Conservation (phyloP, 2,329 filamentous ascomycete species). For the Microcera coccophila region DNA sequence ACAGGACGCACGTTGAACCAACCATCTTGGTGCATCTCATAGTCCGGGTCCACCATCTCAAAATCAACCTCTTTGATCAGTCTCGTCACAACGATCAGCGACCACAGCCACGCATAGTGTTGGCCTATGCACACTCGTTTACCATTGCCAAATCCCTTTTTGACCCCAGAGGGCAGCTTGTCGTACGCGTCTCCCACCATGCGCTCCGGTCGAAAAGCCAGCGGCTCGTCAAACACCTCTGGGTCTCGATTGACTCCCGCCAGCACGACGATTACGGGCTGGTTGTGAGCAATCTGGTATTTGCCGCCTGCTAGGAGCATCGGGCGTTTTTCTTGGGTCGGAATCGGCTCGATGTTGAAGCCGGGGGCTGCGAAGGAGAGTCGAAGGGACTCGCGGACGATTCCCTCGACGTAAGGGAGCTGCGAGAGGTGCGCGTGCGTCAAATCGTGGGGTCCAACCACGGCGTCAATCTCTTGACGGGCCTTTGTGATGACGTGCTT, state of each 20-base stretch:
- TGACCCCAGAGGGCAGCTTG: slow-evolving; percentile 40
- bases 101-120: slow-evolving; percentile 48
- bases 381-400: slow-evolving; percentile 53
- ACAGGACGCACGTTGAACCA: slow-evolving; percentile 52
- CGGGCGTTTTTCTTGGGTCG: slow-evolving; percentile 39
- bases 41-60: slow-evolving; percentile 38
- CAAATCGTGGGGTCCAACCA: slow-evolving; percentile 45
- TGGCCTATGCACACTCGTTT: slow-evolving; percentile 51
- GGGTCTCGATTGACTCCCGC: slow-evolving; percentile 49
- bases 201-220: slow-evolving; percentile 45
- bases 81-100: slow-evolving; percentile 39
- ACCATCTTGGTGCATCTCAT: slow-evolving; percentile 44
- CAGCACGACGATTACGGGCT: slow-evolving; percentile 47
- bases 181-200: slow-evolving; percentile 47
- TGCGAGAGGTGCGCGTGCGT: slow-evolving; percentile 46
- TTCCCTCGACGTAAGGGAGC: slow-evolving; percentile 51
- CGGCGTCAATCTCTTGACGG: slow-evolving; percentile 50
- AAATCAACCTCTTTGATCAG: slow-evolving; percentile 46
- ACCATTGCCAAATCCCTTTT: slow-evolving; percentile 51
- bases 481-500: slow-evolving; percentile 46
- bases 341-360: slow-evolving; percentile 50
- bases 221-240: slow-evolving; percentile 44
- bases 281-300: slow-evolving; percentile 47
- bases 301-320: slow-evolving; percentile 46
- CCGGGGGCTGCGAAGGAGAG: slow-evolving; percentile 52